A percentile compares a stretch with the other conserved stretches of the same genome.
These are phyloP conservation scores for Tarenaya hassleriana DNA, from an alignment of 345 rosid species.

Conservation along the genomic window DNA sequence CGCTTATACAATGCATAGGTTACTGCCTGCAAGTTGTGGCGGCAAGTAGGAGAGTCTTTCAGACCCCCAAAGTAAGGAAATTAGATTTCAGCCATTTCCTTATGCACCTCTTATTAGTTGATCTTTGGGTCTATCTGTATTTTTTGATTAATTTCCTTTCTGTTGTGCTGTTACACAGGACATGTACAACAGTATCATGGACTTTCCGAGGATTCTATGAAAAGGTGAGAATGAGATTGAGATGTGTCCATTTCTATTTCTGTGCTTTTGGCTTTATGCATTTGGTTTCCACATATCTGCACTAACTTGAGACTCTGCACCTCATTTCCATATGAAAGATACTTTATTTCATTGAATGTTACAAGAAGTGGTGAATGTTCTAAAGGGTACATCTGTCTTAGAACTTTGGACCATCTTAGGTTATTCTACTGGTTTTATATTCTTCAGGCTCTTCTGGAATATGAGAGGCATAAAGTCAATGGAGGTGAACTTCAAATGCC, in stretches of 20 bases:
- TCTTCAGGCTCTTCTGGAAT: conserved; percentile 81
- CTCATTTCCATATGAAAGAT: background rate
- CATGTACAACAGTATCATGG: conserved; percentile 96
- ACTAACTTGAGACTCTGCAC: conserved; percentile 4
- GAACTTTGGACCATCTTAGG: conserved; percentile 5
- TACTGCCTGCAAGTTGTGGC: conserved; percentile 79
- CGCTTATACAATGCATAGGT: conserved; percentile 43
- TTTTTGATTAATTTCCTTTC: background rate
- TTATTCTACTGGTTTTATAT: background rate
- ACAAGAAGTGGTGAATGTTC: conserved; percentile 2
- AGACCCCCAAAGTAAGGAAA: conserved; percentile 86
- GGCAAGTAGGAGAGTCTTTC: conserved; percentile 95
- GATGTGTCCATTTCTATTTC: background rate
- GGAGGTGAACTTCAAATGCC: conserved; percentile 56
- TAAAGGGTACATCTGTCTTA: conserved; percentile 2
- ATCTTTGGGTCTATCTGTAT: too few species aligned
- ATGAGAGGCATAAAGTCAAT: conserved; percentile 62
- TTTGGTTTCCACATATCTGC: conserved; percentile 3
- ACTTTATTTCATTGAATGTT: background rate
- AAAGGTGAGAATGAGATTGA: conserved; percentile 46
- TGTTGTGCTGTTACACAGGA: conserved; percentile 43
- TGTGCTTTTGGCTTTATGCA: conserved; percentile 7
- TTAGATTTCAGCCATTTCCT: conserved; percentile 7
- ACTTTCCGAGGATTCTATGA: conserved; percentile 92
- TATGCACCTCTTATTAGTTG: conserved; percentile 1